Evolutionary conservation across 2,329 filamentous ascomycete species (phyloP), one percentile per base, ranked within the genome.

Genomic region (Sporothrix mexicana): DNA sequence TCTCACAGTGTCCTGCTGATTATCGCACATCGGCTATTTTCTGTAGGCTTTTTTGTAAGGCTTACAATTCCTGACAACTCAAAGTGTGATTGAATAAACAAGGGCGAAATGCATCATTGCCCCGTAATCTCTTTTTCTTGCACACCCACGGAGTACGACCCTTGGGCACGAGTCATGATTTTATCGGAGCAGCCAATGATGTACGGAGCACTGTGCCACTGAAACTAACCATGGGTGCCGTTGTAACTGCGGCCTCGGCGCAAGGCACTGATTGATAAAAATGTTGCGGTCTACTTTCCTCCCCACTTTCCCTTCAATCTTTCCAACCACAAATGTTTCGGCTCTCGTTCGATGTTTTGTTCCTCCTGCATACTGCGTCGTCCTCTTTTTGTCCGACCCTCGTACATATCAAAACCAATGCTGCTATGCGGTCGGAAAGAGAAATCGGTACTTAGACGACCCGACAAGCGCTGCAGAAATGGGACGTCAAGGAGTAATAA

Each of bases 21-120:
- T 61, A 61, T 61, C 68, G 61, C 53, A 59, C 53, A 70, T 69
- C 13, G 30, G 41, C 17, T 30, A 30, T n/a, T 25, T 13, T 30
- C 20, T 36, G 23, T 1, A 59, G 12, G 55, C 23, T 5, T 59
- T 10, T 25, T 55, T 55, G 53, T 12, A 55, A 55, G 20, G 30
- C 30, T 36, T 36, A 36, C 30, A 36, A 36, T 36, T 36, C 5
- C 3, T 2, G 30, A 36, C 30, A 36, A 36, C 30, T 36, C n/a
- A 9, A 47, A 10, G 45, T 47, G 15, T 47, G 45, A 47, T 13
- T 47, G 12, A 15, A 15, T 7, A 3, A 15, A 8, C 45, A 51
- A 51, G 13, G n/a, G 30, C 30, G 5, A 36, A 4, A 5, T 36
- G 30, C 30, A 36, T 36, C 3, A 36, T 5, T 36, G 30, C 30